Conservation (phyloP, 257 asterid species). For the Leonotis leonurus region DNA sequence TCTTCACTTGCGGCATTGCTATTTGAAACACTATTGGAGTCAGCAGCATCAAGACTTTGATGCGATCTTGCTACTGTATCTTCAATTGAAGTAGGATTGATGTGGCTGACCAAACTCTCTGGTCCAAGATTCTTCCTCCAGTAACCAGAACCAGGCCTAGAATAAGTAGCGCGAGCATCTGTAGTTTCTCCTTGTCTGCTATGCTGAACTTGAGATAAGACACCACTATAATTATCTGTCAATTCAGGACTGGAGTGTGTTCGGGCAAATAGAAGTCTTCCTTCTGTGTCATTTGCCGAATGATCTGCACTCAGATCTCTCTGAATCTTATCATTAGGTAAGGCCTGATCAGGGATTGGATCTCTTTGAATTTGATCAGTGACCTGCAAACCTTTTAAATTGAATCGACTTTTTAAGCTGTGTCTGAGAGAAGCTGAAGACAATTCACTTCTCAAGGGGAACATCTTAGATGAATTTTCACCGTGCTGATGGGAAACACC, state of each 20-base stretch:
- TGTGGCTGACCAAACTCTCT: slow-evolving; percentile 42
- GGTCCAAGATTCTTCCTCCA: slow-evolving; percentile 45
- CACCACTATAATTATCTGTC: slow-evolving; percentile 45
- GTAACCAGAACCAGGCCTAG: slow-evolving; percentile 34
- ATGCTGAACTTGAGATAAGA: slow-evolving; percentile 27
- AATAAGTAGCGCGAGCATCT: slow-evolving; percentile 31
- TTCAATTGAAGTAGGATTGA: slow-evolving; percentile 40
- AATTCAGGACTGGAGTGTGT: slow-evolving; percentile 85
- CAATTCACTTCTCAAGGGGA: no score
- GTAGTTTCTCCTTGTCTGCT: slow-evolving; percentile 42
- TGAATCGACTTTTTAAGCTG: slow-evolving; percentile 34
- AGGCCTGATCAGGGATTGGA: no score
- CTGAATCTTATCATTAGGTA: slow-evolving; percentile 37
- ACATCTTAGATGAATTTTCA: slow-evolving; percentile 25
- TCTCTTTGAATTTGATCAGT: slow-evolving; percentile 27
- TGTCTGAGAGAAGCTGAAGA: slow-evolving; percentile 38
- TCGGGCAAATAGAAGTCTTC: slow-evolving; percentile 59
- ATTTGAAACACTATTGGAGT: slow-evolving; percentile 41
- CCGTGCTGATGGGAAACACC: slow-evolving; percentile 24
- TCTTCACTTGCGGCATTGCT: slow-evolving; percentile 42
- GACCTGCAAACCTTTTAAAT: no score
- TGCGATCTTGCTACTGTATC: slow-evolving; percentile 36
- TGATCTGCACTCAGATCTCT: slow-evolving; percentile 42
- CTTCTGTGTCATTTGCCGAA: slow-evolving; percentile 42
- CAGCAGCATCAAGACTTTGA: slow-evolving; percentile 39